Evolutionary conservation across 192 early-diverging fungal genomes (phyloP), one percentile per base, ranked within the genome.

Genomic region (Coemansia sp.): DNA sequence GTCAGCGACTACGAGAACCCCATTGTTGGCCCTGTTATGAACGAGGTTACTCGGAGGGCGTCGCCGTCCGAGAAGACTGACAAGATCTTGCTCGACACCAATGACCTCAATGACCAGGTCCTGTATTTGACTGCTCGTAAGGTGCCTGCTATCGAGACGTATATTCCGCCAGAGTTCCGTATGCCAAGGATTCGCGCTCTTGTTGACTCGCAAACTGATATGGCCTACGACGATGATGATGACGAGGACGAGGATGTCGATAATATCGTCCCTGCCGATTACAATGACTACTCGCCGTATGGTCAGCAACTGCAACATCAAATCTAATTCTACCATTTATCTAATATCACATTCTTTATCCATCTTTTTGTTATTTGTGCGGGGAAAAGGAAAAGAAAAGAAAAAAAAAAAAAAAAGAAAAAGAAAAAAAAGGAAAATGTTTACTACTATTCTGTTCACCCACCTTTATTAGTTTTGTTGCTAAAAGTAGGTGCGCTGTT

Each of bases 1-100:
- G 91, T 96, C 62, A 93, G 94, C 2, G 98, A 99, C 80, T 98
- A 97, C 74, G 98, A 99, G 85, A 88, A 87, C 63, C 88, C 93
- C 66, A 90, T 97, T 19, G 93, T 93, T 29, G 89, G 92, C 14
- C 92, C 93, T 41, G 88, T 98, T 62, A 84, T 98, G 74, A 93
- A 93, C 78, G 94, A 94, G 62, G 94, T 97, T 11, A 91, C 93
- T 6, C 85, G 85, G 66, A 83, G 94, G 25, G 95, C 95, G 10
- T 87, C 89, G 46, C 86, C 91, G 9, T 92, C 91, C 67, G 95
- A 98, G 74, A 95, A 95, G 84, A 86, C 87, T 19, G 97, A 97
- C 77, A 87, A 89, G 23, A 81, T 99, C 55, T 82, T 99, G 69
- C 84, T 99, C 11, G 97, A 99, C 67, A 92, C 86, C 67, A 90